Percentiles rank a stretch among this genome's conserved stretches.
Conservation (phyloP, 768 basidiomycete genomes). For the Chiua virens region DNA sequence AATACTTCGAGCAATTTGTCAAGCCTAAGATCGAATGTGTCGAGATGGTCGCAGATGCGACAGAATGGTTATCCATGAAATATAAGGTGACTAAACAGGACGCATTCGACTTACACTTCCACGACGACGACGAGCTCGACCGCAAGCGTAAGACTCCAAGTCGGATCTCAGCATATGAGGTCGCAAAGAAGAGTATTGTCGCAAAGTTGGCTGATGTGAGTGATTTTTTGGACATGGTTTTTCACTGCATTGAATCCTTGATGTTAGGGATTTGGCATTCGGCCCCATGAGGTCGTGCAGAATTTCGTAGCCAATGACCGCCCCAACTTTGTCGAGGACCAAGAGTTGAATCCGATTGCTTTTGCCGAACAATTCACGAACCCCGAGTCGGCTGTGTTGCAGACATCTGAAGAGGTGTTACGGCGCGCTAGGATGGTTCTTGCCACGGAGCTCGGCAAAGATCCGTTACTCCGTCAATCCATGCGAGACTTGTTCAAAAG, state of each 20-base stretch:
- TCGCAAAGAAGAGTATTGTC: slow-evolving; percentile 76
- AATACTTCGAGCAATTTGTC: slow-evolving; percentile 75
- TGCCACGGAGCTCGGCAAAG: slow-evolving; percentile 88
- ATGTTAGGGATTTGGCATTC: slow-evolving; percentile 80
- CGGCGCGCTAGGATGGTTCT: slow-evolving; percentile 79
- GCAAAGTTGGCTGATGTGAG: slow-evolving; percentile 78
- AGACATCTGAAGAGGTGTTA: slow-evolving; percentile 66
- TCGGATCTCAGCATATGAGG: slow-evolving; percentile 80
- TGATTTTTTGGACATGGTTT: background rate
- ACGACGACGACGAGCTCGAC: slow-evolving; percentile 59
- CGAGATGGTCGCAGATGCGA: slow-evolving; percentile 87
- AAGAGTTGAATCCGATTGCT: slow-evolving; percentile 71
- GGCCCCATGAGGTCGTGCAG: slow-evolving; percentile 78
- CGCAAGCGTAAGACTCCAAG: slow-evolving; percentile 82
- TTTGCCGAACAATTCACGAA: slow-evolving; percentile 88
- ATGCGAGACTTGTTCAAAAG: slow-evolving; percentile 74
- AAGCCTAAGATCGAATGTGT: slow-evolving; percentile 70
- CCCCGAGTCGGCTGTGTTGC: slow-evolving; percentile 57
- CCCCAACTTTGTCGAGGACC: slow-evolving; percentile 76
- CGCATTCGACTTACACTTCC: slow-evolving; percentile 61
- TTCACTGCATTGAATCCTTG: background rate
- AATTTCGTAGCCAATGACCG: slow-evolving; percentile 68
- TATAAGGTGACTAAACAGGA: slow-evolving; percentile 74
- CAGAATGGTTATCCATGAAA: slow-evolving; percentile 87
- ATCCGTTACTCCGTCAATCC: slow-evolving; percentile 80